Evolutionary conservation across 345 rosid species (phyloP).

Genomic region (Angophora floribunda): DNA sequence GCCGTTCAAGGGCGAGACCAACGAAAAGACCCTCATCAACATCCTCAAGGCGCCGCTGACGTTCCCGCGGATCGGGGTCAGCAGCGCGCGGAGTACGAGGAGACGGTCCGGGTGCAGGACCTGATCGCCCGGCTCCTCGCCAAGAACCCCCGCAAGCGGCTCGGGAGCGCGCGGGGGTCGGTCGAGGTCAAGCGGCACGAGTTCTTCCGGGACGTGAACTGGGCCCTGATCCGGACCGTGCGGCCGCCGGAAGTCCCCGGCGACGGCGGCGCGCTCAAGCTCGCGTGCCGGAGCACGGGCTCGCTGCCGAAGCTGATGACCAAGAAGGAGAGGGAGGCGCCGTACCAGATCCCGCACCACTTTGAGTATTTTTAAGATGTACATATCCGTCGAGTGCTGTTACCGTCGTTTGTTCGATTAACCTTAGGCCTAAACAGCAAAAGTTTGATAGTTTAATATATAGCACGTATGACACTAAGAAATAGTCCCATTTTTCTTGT

Average conservation of each 20-base stretch:
- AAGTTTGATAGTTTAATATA: background rate
- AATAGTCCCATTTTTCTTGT: background rate
- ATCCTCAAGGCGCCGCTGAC: conserved; percentile 68
- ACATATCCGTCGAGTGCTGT: background rate
- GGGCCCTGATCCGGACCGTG: conserved; percentile 82
- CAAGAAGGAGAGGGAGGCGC: conserved; percentile 67
- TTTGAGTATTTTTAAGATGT: conserved; percentile 66
- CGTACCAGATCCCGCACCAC: conserved; percentile 68
- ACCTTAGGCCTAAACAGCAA: background rate
- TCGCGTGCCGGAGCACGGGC: background rate
- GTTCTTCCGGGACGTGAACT: conserved; percentile 75
- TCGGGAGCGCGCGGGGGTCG: conserved; percentile 71
- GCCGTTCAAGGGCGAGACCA: conserved; percentile 90
- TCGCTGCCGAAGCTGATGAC: conserved; percentile 42
- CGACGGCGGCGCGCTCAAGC: background rate
- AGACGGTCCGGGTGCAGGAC: conserved; percentile 62
- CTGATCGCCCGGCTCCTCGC: conserved; percentile 56
- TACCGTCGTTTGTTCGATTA: background rate
- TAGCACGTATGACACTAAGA: background rate
- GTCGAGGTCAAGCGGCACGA: conserved; percentile 78
- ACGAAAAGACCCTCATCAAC: conserved; percentile 73
- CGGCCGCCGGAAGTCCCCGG: conserved; percentile 77
- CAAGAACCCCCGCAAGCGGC: conserved; percentile 82
- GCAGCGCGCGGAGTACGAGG: conserved; percentile 46
- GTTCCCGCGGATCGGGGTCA: conserved; percentile 57